Base-by-base conservation (phyloP, 1,284 basidiomycete genomes). In the Peniophora sp. region DNA sequence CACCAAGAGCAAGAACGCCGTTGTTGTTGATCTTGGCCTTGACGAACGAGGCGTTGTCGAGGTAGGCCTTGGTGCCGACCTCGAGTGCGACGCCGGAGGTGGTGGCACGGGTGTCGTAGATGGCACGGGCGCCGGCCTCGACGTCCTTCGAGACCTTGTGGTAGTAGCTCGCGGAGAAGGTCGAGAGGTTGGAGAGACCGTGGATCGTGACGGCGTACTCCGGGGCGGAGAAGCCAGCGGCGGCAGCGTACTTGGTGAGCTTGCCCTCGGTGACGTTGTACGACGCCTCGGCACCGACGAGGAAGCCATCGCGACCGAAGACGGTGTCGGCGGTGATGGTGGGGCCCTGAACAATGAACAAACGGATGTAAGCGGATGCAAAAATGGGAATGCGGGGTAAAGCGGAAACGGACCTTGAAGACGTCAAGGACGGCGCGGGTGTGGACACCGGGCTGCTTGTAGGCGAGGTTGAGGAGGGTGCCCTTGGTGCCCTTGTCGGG, bases 11-110 rank as follows among this genome's bases (percentile, higher is more conserved):
- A 58, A 97, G 80, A 64, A 95, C 79, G 78, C 94, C 94, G 58
- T 84, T 70, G 76, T 96, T 96, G 85, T 97, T 97, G 76, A 99
- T 96, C 84, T 99, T 99, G 63, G 93, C 92, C 83, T 99, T 97
- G 76, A 97, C 79, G 65, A 92, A 97, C 20, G 93, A 88, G 61
- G 92, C 85, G 51, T 79, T 73, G 75, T 97, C 93, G 58, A 96
- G 85, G 75, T 87, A 88, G 86, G 88, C 85, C 82, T 98, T 98
- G 66, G 92, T 84, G 66, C 96, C 96, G 58, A 99, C 94, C 75
- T 99, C 96, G 64, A 99, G 83, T 57, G 81, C 83, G 67, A 98
- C 91, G 70, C 87, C 86, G 58, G 85, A 83, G 59, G 89, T 83
- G 60, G 92, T 88, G 53, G 87, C 79, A 78, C 97, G 96, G 71